Evolutionary conservation across 768 basidiomycete genomes (phyloP), one percentile per base, ranked within the genome.

Genomic region (Tulasnella sp.): DNA sequence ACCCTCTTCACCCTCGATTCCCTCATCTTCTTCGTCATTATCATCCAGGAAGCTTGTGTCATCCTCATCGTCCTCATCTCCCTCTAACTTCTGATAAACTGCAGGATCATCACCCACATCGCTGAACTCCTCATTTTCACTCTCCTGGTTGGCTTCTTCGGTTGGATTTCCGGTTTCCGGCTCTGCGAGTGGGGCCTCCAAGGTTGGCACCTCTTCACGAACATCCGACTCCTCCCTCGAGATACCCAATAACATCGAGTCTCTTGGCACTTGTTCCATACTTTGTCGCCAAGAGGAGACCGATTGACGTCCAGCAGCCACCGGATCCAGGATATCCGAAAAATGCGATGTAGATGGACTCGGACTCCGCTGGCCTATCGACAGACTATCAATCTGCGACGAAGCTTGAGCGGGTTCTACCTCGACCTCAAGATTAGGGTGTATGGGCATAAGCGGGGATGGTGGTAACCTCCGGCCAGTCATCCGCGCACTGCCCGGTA

Each of bases 331-430:
- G n/a, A 38, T 42, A 46, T 9, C 54, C 3, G 45, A 4, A 15
- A 31, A 45, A 9, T 46, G 27, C 45, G 56, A 31, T 43, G 25
- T 25, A 7, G 46, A 38, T 15, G 34, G 34, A 38, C 15, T 15
- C 5, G 34, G 34, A 7, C 24, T 55, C 38, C 19, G 41, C 15
- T 44, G 45, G 22, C 15, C 7, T 15, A 15, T 38, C 34, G 34
- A 38, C 34, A 15, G 34, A 38, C 34, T 38, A 38, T 15, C 34
- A 5, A 38, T 5, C 34, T 56, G 41, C 42, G 54, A 56, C 44
- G 54, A 56, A 15, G 54, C 38, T 19, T 56, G 54, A 9, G 54
- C 54, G 12, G 54, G 41, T 46, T 56, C 54, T 17, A 56, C 54
- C 29, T 46, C 44, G 38, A 56, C 54, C 29, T 46, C 44, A 25